Evolutionary conservation across 2,329 filamentous ascomycete species (phyloP).

Genomic region (Hypoxylon sp.): DNA sequence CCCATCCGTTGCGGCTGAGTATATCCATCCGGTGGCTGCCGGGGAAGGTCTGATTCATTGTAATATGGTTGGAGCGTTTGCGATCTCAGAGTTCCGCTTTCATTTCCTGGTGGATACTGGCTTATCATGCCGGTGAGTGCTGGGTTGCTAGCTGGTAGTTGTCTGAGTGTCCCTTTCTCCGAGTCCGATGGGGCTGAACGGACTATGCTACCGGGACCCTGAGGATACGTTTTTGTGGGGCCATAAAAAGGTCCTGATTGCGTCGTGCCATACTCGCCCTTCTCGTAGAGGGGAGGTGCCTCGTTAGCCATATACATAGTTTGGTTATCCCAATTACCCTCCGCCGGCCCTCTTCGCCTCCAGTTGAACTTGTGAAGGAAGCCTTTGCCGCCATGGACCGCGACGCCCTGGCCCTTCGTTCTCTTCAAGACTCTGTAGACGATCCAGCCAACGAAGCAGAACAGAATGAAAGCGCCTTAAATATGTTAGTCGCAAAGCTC

Average conservation of each 20-base stretch:
- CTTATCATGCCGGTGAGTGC: conserved; percentile 44
- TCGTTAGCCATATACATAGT: conserved; percentile 42
- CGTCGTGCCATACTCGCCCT: conserved; percentile 44
- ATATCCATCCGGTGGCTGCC: conserved; percentile 55
- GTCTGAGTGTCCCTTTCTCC: conserved; percentile 40
- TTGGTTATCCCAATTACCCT: conserved; percentile 27
- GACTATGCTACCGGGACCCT: conserved; percentile 32
- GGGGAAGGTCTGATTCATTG: conserved; percentile 56
- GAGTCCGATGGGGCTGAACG: conserved; percentile 39
- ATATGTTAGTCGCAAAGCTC: conserved; percentile 3
- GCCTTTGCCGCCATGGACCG: conserved; percentile 20
- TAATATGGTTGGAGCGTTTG: conserved; percentile 55
- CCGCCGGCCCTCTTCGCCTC: conserved; percentile 36
- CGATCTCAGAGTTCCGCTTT: conserved; percentile 51
- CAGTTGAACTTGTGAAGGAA: conserved; percentile 42
- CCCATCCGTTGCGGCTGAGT: conserved; percentile 53
- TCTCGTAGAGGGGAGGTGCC: conserved; percentile 47
- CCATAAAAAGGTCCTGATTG: conserved; percentile 44
- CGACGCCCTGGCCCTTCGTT: conserved; percentile 44
- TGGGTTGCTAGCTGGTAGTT: conserved; percentile 31
- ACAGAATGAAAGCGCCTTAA: conserved; percentile 59
- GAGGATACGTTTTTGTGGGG: conserved; percentile 40
- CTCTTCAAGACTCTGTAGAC: conserved; percentile 57
- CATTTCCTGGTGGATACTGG: conserved; percentile 47
- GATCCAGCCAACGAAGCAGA: conserved; percentile 61